These are phyloP conservation scores for Allodekkera sacchari DNA, from an alignment of 805 yeast genomes.

Conservation along the genomic window DNA sequence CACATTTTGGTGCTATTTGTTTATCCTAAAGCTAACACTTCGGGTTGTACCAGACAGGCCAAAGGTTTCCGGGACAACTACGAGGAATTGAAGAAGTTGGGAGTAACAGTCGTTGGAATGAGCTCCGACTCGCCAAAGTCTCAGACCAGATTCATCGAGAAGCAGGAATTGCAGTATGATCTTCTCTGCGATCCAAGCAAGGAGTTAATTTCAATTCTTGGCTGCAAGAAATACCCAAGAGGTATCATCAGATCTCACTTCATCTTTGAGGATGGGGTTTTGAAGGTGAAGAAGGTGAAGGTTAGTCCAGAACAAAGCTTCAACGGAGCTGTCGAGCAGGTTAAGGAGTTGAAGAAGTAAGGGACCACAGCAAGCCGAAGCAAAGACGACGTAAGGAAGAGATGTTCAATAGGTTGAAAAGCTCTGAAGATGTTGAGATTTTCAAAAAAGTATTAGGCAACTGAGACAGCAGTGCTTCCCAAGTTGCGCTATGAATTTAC, in stretches of 20 bases:
- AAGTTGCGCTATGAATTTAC: too few relatives aligned
- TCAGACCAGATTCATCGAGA: slow-evolving; percentile 66
- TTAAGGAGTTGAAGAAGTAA: slow-evolving; percentile 32
- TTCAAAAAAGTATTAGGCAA: too few relatives aligned
- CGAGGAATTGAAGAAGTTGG: slow-evolving; percentile 37
- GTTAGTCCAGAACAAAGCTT: slow-evolving; percentile 56
- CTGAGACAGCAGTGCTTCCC: too few relatives aligned
- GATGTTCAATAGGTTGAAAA: neutral
- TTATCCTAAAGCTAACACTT: slow-evolving; percentile 89
- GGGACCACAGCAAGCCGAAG: neutral
- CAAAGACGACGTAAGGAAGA: too few relatives aligned
- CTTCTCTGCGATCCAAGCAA: slow-evolving; percentile 70
- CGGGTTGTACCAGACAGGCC: slow-evolving; percentile 95
- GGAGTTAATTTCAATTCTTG: slow-evolving; percentile 61
- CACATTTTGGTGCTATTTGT: slow-evolving; percentile 53
- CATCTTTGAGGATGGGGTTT: slow-evolving; percentile 73
- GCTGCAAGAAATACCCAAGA: slow-evolving; percentile 70
- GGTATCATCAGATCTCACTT: slow-evolving; percentile 89
- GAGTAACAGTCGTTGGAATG: slow-evolving; percentile 65
- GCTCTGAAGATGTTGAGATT: too few relatives aligned
- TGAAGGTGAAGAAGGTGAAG: slow-evolving; percentile 43
- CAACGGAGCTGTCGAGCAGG: slow-evolving; percentile 48
- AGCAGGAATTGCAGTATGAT: slow-evolving; percentile 65
- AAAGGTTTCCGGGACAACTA: slow-evolving; percentile 73
- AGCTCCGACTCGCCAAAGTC: slow-evolving; percentile 77